Evolutionary conservation across 495 filamentous ascomycete genomes (phyloP).

Genomic region (Sordaria brevicollis): DNA sequence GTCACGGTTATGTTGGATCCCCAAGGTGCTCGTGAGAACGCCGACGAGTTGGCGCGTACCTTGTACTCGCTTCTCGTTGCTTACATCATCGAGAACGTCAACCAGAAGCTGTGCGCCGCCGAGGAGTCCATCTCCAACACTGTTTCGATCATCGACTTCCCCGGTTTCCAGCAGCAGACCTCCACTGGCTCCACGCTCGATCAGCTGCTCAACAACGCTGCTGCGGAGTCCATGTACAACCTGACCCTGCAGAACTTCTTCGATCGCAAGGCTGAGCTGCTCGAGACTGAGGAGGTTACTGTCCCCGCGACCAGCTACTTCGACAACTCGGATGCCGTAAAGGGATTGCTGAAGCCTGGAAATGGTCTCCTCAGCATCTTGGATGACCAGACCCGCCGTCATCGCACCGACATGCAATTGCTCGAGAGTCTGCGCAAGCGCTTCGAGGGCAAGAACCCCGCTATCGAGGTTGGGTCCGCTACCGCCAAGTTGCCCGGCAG

Average conservation of each 20-base stretch:
- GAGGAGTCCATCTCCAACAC: constrained; percentile 89
- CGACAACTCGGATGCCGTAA: constrained; percentile 90
- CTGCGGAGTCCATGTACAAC: constrained; percentile 83
- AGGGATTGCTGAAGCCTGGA: constrained; percentile 77
- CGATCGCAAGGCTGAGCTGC: constrained; percentile 77
- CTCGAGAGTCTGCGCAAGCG: constrained; percentile 82
- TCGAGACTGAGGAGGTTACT: constrained; percentile 84
- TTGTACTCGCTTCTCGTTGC: constrained; percentile 94
- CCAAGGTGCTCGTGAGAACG: constrained; percentile 76
- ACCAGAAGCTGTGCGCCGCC: constrained; percentile 76
- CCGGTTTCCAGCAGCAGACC: constrained; percentile 76
- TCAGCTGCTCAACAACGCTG: constrained; percentile 89
- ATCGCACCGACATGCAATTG: constrained; percentile 79
- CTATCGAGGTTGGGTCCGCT: constrained; percentile 63
- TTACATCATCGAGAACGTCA: constrained; percentile 84
- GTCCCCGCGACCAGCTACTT: constrained; percentile 92
- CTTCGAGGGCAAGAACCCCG: constrained; percentile 87
- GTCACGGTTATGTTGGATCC: constrained; percentile 97
- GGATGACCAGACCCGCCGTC: constrained; percentile 86
- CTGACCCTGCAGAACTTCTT: constrained; percentile 94
- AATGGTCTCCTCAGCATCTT: constrained; percentile 91
- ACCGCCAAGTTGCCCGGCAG: constrained; percentile 62
- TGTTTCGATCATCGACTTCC: constrained; percentile 90
- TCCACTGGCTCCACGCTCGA: constrained; percentile 80
- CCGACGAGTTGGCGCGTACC: constrained; percentile 86